phyloP scores from a whole-genome alignment of 78 protist genomes.

The Planoprotostelium fungivorum region DNA sequence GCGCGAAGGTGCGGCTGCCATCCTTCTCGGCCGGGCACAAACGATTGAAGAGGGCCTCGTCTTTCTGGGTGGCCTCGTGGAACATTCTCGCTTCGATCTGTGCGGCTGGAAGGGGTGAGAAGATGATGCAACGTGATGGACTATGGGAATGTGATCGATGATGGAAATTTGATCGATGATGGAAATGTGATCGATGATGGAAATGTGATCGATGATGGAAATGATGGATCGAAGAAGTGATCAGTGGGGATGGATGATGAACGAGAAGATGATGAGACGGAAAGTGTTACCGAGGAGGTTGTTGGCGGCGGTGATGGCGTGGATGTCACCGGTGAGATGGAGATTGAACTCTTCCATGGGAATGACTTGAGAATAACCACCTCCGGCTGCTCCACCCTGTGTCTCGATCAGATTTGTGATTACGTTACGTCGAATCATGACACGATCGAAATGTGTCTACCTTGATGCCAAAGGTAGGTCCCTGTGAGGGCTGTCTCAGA shows the following conservation, averaged over 20 bases:
- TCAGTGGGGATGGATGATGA: background rate
- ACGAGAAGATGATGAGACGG: too few relatives aligned
- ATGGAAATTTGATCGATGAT: too few relatives aligned
- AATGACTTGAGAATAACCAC: slow-evolving; percentile 87
- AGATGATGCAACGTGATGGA: too few relatives aligned
- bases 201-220: too few relatives aligned
- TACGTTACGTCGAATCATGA: background rate
- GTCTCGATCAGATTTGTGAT: too few relatives aligned
- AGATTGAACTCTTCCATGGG: slow-evolving; percentile 98
- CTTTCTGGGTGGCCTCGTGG: slow-evolving; percentile 88
- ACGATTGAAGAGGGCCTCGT: slow-evolving; percentile 72
- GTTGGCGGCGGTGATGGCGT: slow-evolving; percentile 98
- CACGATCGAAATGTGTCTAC: background rate
- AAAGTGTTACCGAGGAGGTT: too few relatives aligned
- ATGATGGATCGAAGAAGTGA: background rate
- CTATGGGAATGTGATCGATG: too few relatives aligned
- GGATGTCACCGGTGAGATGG: slow-evolving; percentile 97
- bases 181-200: too few relatives aligned
- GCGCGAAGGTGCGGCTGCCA: slow-evolving; percentile 54
- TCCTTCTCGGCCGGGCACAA: slow-evolving; percentile 66
- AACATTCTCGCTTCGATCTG: slow-evolving; percentile 94
- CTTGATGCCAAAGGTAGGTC: slow-evolving; percentile 97
- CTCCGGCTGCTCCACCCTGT: slow-evolving; percentile 94
- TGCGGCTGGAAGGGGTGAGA: too few relatives aligned
- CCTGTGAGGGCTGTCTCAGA: slow-evolving; percentile 93